Percentiles rank a stretch among this genome's conserved stretches.
Conservation (phyloP, 163 green algal genomes). For the Trebouxia gelatinosa region DNA sequence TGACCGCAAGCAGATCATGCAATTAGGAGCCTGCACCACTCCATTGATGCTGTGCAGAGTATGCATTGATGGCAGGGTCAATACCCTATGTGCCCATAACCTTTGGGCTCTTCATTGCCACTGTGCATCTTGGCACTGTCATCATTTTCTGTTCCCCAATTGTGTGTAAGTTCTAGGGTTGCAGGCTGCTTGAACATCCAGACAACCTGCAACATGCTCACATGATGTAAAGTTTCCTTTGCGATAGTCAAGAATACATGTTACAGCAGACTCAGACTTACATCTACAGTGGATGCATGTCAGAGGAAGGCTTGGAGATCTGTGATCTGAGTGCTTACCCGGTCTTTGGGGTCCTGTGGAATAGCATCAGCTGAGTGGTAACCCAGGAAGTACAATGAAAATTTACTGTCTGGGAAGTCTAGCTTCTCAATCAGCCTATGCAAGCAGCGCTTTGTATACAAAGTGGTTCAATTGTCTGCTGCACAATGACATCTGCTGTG, state of each 20-base stretch:
- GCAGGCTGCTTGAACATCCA: constrained; percentile 69
- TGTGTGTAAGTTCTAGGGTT: constrained; percentile 86
- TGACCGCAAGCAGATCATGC: too few relatives aligned
- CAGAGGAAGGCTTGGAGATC: too few relatives aligned
- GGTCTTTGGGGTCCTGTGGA: constrained; percentile 64
- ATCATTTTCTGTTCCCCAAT: constrained; percentile 85
- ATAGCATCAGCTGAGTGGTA: constrained; percentile 51
- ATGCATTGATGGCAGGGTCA: too few relatives aligned
- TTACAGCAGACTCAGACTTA: too few relatives aligned
- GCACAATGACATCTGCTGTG: too few relatives aligned
- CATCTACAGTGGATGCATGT: too few relatives aligned
- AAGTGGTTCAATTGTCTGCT: too few relatives aligned
- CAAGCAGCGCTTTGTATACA: too few relatives aligned
- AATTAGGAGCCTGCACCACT: too few relatives aligned
- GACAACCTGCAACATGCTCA: constrained; percentile 38
- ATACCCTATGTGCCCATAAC: constrained; percentile 67
- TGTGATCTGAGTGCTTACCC: too few relatives aligned
- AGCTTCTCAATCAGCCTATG: constrained; percentile 83
- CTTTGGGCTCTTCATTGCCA: constrained; percentile 84
- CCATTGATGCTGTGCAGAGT: too few relatives aligned
- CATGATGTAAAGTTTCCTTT: not conserved
- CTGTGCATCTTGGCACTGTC: constrained; percentile 70
- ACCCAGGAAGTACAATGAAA: constrained; percentile 65
- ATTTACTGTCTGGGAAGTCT: constrained; percentile 88
- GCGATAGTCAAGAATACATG: too few relatives aligned